These are phyloP conservation scores for Diplosphaera chodatii DNA, from an alignment of 139 green algal species.

Conservation along the genomic window DNA sequence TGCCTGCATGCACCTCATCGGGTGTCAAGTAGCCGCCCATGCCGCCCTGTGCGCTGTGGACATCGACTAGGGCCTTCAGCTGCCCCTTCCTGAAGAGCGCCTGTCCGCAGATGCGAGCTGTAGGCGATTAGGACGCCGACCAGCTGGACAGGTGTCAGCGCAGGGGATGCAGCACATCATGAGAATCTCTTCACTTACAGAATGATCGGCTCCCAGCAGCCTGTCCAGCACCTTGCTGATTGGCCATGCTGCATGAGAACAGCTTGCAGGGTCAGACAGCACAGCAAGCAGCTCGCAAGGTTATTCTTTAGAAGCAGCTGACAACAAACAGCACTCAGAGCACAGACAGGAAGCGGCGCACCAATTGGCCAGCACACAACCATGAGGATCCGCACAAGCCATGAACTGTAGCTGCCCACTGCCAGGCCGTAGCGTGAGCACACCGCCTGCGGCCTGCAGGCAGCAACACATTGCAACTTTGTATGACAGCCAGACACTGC, in stretches of 20 bases:
- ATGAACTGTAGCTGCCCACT: constrained; percentile 73
- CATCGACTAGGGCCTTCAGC: constrained; percentile 84
- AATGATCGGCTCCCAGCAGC: constrained; percentile 63
- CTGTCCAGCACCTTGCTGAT: constrained; percentile 79
- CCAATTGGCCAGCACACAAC: constrained; percentile 35
- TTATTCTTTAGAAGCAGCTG: too few relatives aligned
- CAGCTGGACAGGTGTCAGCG: too few relatives aligned
- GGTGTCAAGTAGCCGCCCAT: constrained; percentile 61
- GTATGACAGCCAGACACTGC: too few relatives aligned
- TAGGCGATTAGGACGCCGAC: too few relatives aligned
- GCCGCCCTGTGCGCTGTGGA: constrained; percentile 63
- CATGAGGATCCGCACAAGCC: constrained; percentile 76
- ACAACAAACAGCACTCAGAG: too few relatives aligned
- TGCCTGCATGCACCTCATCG: constrained; percentile 57
- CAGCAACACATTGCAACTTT: too few relatives aligned
- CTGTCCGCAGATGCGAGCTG: constrained; percentile 6
- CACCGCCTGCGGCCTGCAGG: constrained; percentile 36
- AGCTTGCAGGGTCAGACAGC: too few relatives aligned
- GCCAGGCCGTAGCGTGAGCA: constrained; percentile 81
- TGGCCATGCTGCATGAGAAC: constrained; percentile 64
- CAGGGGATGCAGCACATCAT: too few relatives aligned
- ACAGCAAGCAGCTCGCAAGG: too few relatives aligned
- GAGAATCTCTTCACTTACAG: constrained; percentile 27
- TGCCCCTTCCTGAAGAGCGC: constrained; percentile 70
- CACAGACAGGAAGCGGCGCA: too few relatives aligned